phyloP scores from a whole-genome alignment of 139 green algal genomes.

The Auxenochlorella protothecoides region DNA sequence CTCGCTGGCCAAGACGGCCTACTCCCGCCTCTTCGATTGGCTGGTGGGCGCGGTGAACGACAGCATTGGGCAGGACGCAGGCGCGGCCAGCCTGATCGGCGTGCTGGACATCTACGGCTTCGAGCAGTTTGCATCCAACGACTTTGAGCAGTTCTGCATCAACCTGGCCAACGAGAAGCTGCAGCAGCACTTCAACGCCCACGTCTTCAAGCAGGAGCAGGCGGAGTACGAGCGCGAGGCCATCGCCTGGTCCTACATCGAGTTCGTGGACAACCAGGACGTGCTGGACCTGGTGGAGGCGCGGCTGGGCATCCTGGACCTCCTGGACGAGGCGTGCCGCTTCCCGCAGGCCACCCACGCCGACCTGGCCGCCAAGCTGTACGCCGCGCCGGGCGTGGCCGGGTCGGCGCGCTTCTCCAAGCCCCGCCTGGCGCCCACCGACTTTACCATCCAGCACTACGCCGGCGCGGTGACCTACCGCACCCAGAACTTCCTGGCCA shows the following conservation, averaged over 20 bases:
- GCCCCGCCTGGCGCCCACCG: slow-evolving; percentile 68
- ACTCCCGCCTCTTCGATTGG: slow-evolving; percentile 95
- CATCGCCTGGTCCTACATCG: slow-evolving; percentile 98
- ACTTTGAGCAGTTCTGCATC: slow-evolving; percentile 95
- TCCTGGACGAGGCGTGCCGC: slow-evolving; percentile 90
- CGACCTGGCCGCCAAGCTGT: slow-evolving; percentile 84
- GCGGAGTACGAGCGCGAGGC: slow-evolving; percentile 93
- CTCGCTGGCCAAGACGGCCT: slow-evolving; percentile 91
- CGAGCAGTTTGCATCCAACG: slow-evolving; percentile 83
- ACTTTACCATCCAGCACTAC: slow-evolving; percentile 96
- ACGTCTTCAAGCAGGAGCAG: slow-evolving; percentile 99
- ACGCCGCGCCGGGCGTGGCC: slow-evolving; percentile 37
- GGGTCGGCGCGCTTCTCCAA: slow-evolving; percentile 71
- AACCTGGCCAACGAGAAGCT: slow-evolving; percentile 94
- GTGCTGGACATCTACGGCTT: slow-evolving; percentile 98
- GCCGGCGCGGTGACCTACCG: slow-evolving; percentile 75
- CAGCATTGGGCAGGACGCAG: slow-evolving; percentile 58
- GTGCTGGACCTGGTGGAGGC: slow-evolving; percentile 93
- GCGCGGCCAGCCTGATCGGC: slow-evolving; percentile 55
- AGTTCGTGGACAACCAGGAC: slow-evolving; percentile 98
- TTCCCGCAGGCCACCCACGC: slow-evolving; percentile 61
- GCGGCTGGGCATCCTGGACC: slow-evolving; percentile 73
- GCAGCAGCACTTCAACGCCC: slow-evolving; percentile 99
- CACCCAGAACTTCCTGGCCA: slow-evolving; percentile 61
- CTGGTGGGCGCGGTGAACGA: slow-evolving; percentile 73